phyloP scores from a whole-genome alignment of 805 yeast species.

The Pichia ethanolica region DNA sequence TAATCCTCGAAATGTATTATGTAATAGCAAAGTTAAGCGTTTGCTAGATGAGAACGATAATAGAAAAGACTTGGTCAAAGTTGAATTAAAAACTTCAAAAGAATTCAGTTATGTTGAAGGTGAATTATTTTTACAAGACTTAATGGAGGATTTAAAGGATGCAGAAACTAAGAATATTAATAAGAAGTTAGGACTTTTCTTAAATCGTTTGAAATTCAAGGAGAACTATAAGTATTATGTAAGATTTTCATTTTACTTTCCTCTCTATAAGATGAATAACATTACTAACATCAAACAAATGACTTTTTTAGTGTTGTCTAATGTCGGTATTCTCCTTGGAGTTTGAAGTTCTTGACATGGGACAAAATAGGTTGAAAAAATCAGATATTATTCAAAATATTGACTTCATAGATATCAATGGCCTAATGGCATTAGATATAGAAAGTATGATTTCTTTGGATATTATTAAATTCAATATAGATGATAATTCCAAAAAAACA shows the following conservation, averaged over 20 bases:
- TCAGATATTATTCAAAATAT: conserved; percentile 6
- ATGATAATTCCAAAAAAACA: conserved; percentile 11
- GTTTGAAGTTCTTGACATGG: conserved; percentile 5
- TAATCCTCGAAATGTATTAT: conserved; percentile 8
- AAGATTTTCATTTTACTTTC: neutral
- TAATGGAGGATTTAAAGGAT: conserved; percentile 1
- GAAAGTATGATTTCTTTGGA: conserved; percentile 24
- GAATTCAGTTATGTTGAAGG: conserved; percentile 12
- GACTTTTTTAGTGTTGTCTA: conserved; percentile 5
- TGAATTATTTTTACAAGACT: conserved; percentile 3
- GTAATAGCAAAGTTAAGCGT: conserved; percentile 5
- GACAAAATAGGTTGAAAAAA: neutral
- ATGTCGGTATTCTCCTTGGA: conserved; percentile 5
- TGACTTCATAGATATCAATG: conserved; percentile 1
- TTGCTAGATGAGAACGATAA: neutral
- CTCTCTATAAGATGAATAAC: too few species aligned
- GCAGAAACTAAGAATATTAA: neutral
- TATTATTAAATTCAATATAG: conserved; percentile 7
- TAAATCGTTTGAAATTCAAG: conserved; percentile 1
- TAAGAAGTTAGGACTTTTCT: neutral
- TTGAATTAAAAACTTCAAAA: conserved; percentile 11
- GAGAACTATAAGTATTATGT: conserved; percentile 8
- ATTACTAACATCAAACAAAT: neutral
- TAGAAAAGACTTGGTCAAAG: neutral
- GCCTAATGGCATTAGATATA: conserved; percentile 22